Evolutionary conservation across 225 moss, liverwort and hornwort genomes (phyloP), one percentile per base, ranked within the genome.

Genomic region (Climacium dendroides): DNA sequence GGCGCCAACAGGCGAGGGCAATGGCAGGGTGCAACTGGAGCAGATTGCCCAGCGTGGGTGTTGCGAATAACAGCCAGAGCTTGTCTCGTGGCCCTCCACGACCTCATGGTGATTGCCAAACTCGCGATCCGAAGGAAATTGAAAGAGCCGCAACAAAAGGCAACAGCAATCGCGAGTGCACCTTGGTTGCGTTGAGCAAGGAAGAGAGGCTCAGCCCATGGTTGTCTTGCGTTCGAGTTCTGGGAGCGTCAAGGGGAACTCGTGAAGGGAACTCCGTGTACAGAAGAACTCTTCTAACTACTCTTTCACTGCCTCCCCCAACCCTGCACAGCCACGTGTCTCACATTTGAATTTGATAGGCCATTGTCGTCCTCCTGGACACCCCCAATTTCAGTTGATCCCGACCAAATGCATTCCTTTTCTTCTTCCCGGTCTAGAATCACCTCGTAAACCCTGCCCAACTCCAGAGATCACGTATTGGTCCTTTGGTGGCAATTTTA

Each of bases 71-170:
- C 47, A 53, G 81, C 37, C 13, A 90, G 65, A 50, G 88, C 73
- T 76, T 78, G 84, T 43, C 5, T 20, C n/a, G 87, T 84, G 22
- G 72, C 86, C 72, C 90, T 84, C 84, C 92, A 92, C 58, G 88
- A 86, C 84, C 84, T 92, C 92, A 92, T 92, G 81, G 66, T 92
- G 81, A 53, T 55, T 82, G 10, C 30, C 29, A 34, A 52, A 58
- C 58, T 69, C 35, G 19, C 77, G 83, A 88, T 62, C 29, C 88
- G 65, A 18, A n/a, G 47, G 28, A 10, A 66, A 87, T 54, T 45
- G 53, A n/a, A 61, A 32, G 86, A 74, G 32, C 43, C 18, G 74
- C 81, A 82, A 74, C 53, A 74, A 67, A 60, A 61, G 74, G 61
- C 74, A 37, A 13, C 74, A 74, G 20, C 37, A 19, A 50, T 34